A percentile compares a stretch with the other conserved stretches of the same genome.
These are phyloP conservation scores for Trichoderma aggressivum DNA, from an alignment of 2,329 filamentous ascomycete species.

Conservation along the genomic window DNA sequence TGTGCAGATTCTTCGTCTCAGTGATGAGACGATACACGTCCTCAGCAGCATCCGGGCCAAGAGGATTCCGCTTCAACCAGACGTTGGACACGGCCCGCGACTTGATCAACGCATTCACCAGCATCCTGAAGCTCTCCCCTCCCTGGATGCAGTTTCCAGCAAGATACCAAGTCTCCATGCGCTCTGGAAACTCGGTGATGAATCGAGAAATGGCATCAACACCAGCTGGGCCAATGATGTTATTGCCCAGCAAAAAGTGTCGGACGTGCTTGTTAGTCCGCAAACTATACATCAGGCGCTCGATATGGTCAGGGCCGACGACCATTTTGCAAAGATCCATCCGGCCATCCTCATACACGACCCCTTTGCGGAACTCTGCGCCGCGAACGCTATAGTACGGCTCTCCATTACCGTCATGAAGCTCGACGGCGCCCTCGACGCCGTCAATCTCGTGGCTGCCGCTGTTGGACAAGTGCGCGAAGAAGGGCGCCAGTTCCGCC, in stretches of 20 bases:
- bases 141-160: constrained; percentile 52
- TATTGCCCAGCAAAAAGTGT: constrained; percentile 54
- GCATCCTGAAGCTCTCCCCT: constrained; percentile 36
- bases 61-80: constrained; percentile 54
- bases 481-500: constrained; percentile 34
- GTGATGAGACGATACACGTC: constrained; percentile 45
- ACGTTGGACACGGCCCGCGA: constrained; percentile 46
- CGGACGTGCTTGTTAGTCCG: constrained; percentile 45
- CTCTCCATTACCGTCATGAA: constrained; percentile 37
- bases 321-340: constrained; percentile 57
- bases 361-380: constrained; percentile 37
- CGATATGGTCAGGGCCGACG: constrained; percentile 50
- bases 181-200: constrained; percentile 41
- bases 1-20: constrained; percentile 41
- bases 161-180: constrained; percentile 55
- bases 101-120: constrained; percentile 44
- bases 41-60: constrained; percentile 37
- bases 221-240: constrained; percentile 50
- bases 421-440: constrained; percentile 27
- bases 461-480: constrained; percentile 31
- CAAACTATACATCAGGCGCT: constrained; percentile 47
- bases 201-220: constrained; percentile 46
- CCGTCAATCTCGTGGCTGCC: constrained; percentile 30
- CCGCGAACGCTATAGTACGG: constrained; percentile 35
- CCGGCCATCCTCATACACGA: constrained; percentile 49